Conservation (phyloP, 75 land plant species). For the Ceratopteris richardii region DNA sequence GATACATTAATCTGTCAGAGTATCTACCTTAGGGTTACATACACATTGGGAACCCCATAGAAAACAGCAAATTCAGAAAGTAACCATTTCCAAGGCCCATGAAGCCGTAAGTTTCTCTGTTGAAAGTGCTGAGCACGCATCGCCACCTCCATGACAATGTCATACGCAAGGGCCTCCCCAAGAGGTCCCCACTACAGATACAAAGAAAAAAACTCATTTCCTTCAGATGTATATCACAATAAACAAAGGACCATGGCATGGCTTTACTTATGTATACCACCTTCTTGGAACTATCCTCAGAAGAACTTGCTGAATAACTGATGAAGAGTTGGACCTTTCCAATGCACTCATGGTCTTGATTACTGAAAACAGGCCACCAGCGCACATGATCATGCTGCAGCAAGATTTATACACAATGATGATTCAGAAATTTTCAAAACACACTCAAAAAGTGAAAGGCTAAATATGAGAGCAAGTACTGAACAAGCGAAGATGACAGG, state of each 20-base stretch:
- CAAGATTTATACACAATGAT: not conserved
- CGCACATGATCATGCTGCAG: conserved; percentile 71
- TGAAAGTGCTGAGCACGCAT: conserved; percentile 82
- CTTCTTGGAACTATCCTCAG: conserved; percentile 58
- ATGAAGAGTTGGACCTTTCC: conserved; percentile 75
- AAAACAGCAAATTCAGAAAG: conserved; percentile 71
- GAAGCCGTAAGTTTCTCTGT: conserved; percentile 59
- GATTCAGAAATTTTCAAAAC: not conserved
- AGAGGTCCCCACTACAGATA: conserved; percentile 68
- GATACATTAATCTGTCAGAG: too few relatives aligned
- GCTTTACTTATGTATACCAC: too few relatives aligned
- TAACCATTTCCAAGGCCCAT: conserved; percentile 92
- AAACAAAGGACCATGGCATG: too few relatives aligned
- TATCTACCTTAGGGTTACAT: conserved; percentile 70
- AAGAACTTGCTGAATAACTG: conserved; percentile 46
- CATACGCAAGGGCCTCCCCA: conserved; percentile 94
- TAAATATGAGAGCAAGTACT: too few relatives aligned
- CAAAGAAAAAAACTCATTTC: conserved; percentile 1
- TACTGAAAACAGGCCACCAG: conserved; percentile 78
- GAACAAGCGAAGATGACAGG: too few relatives aligned
- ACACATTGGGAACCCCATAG: conserved; percentile 89
- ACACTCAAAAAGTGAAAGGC: not conserved
- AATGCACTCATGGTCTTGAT: conserved; percentile 85
- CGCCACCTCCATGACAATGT: conserved; percentile 78
- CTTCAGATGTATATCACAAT: too few relatives aligned